These are phyloP conservation scores for Solanum chmielewskii DNA, from an alignment of 257 asterid species.

Conservation along the genomic window DNA sequence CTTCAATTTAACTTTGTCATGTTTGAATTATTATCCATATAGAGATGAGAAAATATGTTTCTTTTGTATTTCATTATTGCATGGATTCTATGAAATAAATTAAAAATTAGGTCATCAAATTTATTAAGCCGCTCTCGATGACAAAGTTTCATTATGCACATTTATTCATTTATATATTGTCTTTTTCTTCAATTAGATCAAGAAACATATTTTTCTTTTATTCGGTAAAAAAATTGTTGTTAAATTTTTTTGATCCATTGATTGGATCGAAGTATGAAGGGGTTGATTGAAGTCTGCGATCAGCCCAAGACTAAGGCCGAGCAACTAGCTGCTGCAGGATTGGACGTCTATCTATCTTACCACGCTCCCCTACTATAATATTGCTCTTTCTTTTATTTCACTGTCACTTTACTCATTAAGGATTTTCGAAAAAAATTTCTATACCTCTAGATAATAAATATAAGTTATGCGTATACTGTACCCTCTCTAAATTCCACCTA, in stretches of 20 bases:
- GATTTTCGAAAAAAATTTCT: fast-evolving
- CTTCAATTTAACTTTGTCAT: not conserved
- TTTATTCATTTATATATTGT: not conserved
- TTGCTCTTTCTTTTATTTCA: not conserved
- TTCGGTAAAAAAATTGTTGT: not conserved
- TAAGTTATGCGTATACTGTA: too few species aligned
- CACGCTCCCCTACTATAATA: too few species aligned
- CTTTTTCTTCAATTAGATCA: not conserved
- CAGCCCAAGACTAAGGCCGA: too few species aligned
- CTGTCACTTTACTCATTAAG: fast-evolving
- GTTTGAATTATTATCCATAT: too few species aligned
- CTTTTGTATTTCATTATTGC: not conserved
- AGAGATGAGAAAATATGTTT: too few species aligned
- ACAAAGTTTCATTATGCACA: not conserved
- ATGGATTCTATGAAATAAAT: not conserved
- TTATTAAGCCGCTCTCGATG: not conserved
- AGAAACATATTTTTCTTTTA: too few species aligned
- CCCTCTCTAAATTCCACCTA: not conserved
- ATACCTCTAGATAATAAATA: not conserved
- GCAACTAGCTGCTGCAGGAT: too few species aligned
- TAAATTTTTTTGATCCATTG: too few species aligned
- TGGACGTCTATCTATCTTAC: too few species aligned
- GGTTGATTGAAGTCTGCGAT: too few species aligned
- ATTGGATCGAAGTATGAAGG: too few species aligned
- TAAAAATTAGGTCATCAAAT: not conserved